Base-by-base conservation (phyloP, 1,139 yeast genomes). In the Candida sojae region DNA sequence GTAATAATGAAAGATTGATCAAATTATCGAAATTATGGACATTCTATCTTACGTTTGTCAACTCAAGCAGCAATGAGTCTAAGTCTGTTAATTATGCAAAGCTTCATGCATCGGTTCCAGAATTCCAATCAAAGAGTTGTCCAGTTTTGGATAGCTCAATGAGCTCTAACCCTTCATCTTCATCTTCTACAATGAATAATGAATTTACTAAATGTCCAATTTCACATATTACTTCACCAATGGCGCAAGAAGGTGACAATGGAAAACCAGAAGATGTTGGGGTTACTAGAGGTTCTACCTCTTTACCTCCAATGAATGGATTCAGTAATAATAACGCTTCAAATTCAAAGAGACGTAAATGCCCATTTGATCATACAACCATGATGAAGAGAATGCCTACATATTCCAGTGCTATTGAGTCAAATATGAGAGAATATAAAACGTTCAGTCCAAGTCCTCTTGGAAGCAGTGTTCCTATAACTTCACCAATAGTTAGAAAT, bases 1-100 rank as follows among this genome's bases (percentile, higher is more conserved):
- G 61, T 40, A 62, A 61, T 39, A 62, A 63, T 39, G 64, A 56
- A 3, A 62, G 62, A 46, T 54, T 65, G 1, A 47, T 42, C n/a
- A 67, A 70, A 47, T 54, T 71, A 8, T 54, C 65, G 8, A 71
- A 72, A 51, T 61, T 73, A 46, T 75, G 80, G 80, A 67, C 64
- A 41, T 73, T 74, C 46, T 74, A 74, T 57, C 53, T 68, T 48
- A 71, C 75, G 1, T 67, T 74, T 47, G 61, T 72, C 23, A 64
- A 66, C 31, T 66, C 66, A 47, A 59, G 70, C 9, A 63, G 57
- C 44, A 25, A 21, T 12, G 31, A 25, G 12, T 67, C 65, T 46
- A 60, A 68, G 57, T 64, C 59, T 43, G 53, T 67, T 6, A 67
- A 66, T 48, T 70, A 71, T 52, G 71, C 71, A 17, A 67, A 64